phyloP scores from a whole-genome alignment of 2,329 filamentous ascomycete genomes.

The Penicillium polonicum region DNA sequence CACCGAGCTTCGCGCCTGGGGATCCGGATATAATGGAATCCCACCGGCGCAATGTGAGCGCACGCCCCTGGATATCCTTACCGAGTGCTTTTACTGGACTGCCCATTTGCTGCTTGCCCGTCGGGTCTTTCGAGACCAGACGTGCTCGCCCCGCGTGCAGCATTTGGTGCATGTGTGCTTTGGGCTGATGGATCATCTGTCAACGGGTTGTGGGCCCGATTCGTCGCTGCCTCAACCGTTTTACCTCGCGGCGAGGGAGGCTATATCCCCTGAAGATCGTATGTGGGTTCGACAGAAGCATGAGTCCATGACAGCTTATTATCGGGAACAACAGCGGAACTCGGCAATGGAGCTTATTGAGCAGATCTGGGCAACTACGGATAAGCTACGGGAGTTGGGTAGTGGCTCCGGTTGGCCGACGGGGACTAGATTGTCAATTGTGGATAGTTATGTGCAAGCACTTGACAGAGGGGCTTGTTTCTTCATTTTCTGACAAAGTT shows the following conservation, averaged over 20 bases:
- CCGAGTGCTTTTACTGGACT: constrained; percentile 26
- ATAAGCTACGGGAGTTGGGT: constrained; percentile 8
- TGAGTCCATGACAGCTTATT: constrained; percentile 26
- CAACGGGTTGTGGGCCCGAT: constrained; percentile 25
- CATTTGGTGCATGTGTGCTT: constrained; percentile 24
- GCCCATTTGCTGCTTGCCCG: constrained; percentile 25
- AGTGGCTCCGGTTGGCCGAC: not conserved
- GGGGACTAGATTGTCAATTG: constrained; percentile 1
- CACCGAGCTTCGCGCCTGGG: constrained; percentile 24
- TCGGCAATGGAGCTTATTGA: constrained; percentile 25
- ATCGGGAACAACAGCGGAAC: constrained; percentile 26
- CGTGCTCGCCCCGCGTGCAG: constrained; percentile 21
- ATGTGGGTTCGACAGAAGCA: constrained; percentile 24
- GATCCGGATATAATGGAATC: constrained; percentile 10
- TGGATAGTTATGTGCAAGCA: constrained; percentile 15
- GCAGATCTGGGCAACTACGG: constrained; percentile 22
- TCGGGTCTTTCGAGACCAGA: constrained; percentile 23
- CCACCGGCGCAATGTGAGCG: not conserved
- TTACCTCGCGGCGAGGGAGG: constrained; percentile 25
- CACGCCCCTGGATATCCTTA: constrained; percentile 23
- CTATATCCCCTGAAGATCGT: constrained; percentile 17
- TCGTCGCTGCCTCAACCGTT: constrained; percentile 25
- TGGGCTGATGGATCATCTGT: constrained; percentile 22
- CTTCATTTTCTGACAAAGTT: constrained; percentile 22
- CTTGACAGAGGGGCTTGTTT: constrained; percentile 20